These are phyloP conservation scores for Trypanosoma melophagium DNA, from an alignment of 208 protist genomes.

Conservation along the genomic window DNA sequence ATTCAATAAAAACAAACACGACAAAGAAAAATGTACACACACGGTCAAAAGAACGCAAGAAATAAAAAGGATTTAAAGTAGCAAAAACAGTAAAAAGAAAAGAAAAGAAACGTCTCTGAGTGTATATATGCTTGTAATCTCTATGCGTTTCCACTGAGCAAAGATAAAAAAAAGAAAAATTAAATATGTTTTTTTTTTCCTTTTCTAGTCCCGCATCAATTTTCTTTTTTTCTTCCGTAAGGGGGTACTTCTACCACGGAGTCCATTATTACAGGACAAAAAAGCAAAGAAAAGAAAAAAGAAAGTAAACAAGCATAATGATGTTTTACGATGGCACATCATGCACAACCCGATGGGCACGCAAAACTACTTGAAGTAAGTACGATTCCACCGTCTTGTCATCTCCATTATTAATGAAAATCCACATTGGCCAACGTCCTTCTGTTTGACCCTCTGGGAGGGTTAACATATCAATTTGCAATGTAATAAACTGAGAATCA, in stretches of 20 bases:
- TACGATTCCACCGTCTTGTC: slow-evolving; percentile 90
- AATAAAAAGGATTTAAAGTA: background rate
- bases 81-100: background rate
- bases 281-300: too few species aligned
- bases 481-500: slow-evolving; percentile 68
- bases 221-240: too few species aligned
- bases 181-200: too few species aligned
- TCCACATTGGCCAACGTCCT: slow-evolving; percentile 88
- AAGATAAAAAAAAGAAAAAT: too few species aligned
- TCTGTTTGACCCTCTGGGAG: slow-evolving; percentile 76
- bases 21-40: background rate
- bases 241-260: too few species aligned
- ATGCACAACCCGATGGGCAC: slow-evolving; percentile 55
- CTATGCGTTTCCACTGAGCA: too few species aligned
- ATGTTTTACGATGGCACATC: slow-evolving; percentile 6
- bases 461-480: slow-evolving; percentile 75
- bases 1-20: background rate
- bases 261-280: too few species aligned
- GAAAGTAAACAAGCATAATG: too few species aligned
- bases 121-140: too few species aligned
- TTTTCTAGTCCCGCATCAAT: too few species aligned
- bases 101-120: background rate
- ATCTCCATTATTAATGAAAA: slow-evolving; percentile 85
- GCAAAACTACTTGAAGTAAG: slow-evolving; percentile 77
- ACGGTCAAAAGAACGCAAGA: background rate